These are phyloP conservation scores for Psilocybe azurescens DNA, from an alignment of 768 basidiomycete genomes.

Conservation along the genomic window DNA sequence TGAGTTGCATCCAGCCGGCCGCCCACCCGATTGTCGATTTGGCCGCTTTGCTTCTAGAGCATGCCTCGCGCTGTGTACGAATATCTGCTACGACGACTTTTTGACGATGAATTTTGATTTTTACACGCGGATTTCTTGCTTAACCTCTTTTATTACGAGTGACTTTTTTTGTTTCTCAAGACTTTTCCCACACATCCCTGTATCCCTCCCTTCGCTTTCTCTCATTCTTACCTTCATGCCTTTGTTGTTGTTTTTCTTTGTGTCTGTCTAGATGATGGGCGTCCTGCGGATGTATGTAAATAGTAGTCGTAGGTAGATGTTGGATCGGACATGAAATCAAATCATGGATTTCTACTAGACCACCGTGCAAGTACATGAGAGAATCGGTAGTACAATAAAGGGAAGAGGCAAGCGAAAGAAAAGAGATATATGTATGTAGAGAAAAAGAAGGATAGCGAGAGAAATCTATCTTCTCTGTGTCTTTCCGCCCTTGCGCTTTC, in stretches of 20 bases:
- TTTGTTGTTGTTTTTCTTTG: constrained; percentile 9
- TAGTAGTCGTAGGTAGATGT: constrained; percentile 7
- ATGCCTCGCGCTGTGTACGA: background rate
- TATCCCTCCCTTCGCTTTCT: background rate
- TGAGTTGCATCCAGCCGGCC: background rate
- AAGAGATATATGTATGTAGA: constrained; percentile 21
- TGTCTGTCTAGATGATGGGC: constrained; percentile 29
- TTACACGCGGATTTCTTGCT: constrained; percentile 8
- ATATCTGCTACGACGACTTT: background rate
- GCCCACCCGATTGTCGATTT: background rate
- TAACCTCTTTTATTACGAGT: constrained; percentile 9
- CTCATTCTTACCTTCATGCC: constrained; percentile 5
- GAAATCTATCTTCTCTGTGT: constrained; percentile 68
- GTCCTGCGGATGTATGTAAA: constrained; percentile 10
- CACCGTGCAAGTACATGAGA: constrained; percentile 15
- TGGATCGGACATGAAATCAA: constrained; percentile 10
- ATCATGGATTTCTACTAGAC: constrained; percentile 19
- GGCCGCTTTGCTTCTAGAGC: background rate
- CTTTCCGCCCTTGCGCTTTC: constrained; percentile 86
- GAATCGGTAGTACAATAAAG: constrained; percentile 11
- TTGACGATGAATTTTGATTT: background rate
- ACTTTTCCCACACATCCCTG: background rate
- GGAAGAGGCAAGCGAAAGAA: constrained; percentile 8
- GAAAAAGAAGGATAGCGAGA: background rate
- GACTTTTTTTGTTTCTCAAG: constrained; percentile 1